Base-by-base conservation (phyloP, 2,329 filamentous ascomycete genomes). In the Huntiella omanensis region DNA sequence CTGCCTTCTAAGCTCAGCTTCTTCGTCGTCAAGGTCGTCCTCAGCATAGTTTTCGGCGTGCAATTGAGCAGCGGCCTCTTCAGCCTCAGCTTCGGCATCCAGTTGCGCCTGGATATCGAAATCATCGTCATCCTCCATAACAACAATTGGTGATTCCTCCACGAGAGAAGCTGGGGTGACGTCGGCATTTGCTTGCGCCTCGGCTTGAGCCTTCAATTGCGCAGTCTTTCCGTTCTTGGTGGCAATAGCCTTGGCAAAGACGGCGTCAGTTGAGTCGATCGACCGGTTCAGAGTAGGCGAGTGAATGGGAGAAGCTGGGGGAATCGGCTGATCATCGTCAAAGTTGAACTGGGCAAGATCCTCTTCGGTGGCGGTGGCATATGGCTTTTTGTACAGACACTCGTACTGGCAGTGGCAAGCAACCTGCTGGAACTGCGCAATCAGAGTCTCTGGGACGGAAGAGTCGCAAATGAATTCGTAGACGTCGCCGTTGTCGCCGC, bases 351-450 rank as follows among this genome's bases (percentile, higher is more conserved):
- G 76, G 50, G 75, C 63, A 4, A 96, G 70, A 52, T 98, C 85
- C 51, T 76, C 68, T 49, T 86, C 79, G 6, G 84, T 85, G 1
- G 91, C 91, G 42, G 77, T 80, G 40, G 84, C 77, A 54, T 84
- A 74, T 35, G 75, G 79, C 57, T 80, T 82, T 52, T 84, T 76
- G 61, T 91, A 92, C 62, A 94, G 96, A 57, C 88, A 76, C 66
- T 98, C 91, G 80, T 92, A 98, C 62, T 98, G 91, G 60, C 91
- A 95, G 73, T 95, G 80, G 49, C 83, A 73, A 5, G 91, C 83
- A 45, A 85, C 78, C 46, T 80, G 70, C 57, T 88, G 77, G 60
- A 98, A 96, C 12, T 80, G 75, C 40, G 79, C 71, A 17, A 91
- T 80, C 54, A 87, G 81, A 41, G 76, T 70, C 2, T 76, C 65